Evolutionary conservation across 2,329 filamentous ascomycete species (phyloP), one percentile per base, ranked within the genome.

Genomic region (Nannizziopsis arthrosporioides): DNA sequence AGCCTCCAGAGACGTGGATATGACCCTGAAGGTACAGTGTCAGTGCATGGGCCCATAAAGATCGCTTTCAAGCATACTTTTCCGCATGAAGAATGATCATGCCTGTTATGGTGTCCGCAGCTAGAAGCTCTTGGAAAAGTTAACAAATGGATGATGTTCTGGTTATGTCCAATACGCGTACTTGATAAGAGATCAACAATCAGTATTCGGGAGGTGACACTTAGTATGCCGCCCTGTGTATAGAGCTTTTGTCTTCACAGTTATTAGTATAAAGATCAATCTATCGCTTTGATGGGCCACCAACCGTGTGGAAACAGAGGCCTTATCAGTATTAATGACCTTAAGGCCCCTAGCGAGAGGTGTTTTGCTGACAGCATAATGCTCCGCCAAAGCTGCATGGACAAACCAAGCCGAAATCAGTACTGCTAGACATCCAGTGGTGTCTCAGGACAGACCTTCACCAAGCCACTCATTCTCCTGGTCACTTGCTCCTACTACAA

Each of bases 391-490:
- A 27, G 88, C 86, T 69, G 39, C 51, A 39, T 34, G 9, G 37
- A 18, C 17, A 11, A n/a, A 32, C 15, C 31, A 36, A 17, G 11
- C n/a, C 7, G 15, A 9, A 18, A 38, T 47, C 31, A 42, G 38
- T 17, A 42, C 9, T 12, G 27, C 7, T 30, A 31, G 14, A 2
- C 22, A 35, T 19, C 27, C 11, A 40, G 35, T 36, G 11, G 42
- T 8, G 14, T 22, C n/a, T 36, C 48, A 7, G 10, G n/a, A 40
- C 61, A 18, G 60, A 72, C 70, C 68, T 70, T 96, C 92, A 56
- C 92, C 92, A 51, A 98, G 88, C 89, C 90, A 96, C 48, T 83
- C 82, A 77, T 95, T 95, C 62, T 98, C 92, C 51, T 85, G 80
- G 31, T 95, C 88, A 51, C 92, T 85, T 32, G 92, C 89, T 8